These are phyloP conservation scores for Stachybotrys chlorohalonatus DNA, from an alignment of 2,329 filamentous ascomycete species.

Conservation along the genomic window DNA sequence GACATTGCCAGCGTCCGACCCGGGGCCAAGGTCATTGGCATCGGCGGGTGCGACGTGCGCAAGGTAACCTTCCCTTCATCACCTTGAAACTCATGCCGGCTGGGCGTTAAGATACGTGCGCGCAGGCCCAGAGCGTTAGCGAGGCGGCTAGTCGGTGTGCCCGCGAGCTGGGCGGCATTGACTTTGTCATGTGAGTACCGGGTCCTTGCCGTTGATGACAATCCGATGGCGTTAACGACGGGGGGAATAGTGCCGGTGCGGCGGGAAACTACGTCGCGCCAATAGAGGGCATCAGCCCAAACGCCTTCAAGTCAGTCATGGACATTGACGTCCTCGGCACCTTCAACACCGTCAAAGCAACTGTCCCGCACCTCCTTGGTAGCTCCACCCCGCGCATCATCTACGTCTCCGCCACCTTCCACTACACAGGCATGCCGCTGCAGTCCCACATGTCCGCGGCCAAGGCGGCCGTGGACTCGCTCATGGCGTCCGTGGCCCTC, in stretches of 20 bases:
- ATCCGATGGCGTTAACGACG: not conserved
- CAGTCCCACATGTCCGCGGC: constrained; percentile 88
- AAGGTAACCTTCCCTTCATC: constrained; percentile 32
- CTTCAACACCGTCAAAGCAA: constrained; percentile 92
- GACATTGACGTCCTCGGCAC: constrained; percentile 93
- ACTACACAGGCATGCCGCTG: constrained; percentile 78
- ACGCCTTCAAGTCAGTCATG: constrained; percentile 91
- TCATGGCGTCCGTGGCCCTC: constrained; percentile 70
- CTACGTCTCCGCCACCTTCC: constrained; percentile 83
- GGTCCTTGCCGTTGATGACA: not conserved
- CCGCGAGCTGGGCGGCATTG: constrained; percentile 76
- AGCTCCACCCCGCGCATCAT: constrained; percentile 77
- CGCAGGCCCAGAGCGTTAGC: constrained; percentile 26
- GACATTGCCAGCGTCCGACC: constrained; percentile 72
- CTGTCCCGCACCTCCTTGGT: constrained; percentile 68
- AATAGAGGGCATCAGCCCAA: constrained; percentile 69
- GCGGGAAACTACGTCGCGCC: constrained; percentile 93
- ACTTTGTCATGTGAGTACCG: constrained; percentile 72
- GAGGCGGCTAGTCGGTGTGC: constrained; percentile 71
- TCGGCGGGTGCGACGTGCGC: constrained; percentile 74
- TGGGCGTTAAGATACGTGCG: not conserved
- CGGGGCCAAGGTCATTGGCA: constrained; percentile 77
- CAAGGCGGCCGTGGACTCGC: constrained; percentile 82
- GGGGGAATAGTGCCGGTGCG: constrained; percentile 63
- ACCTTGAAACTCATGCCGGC: not conserved